phyloP scores from a whole-genome alignment of 2,329 filamentous ascomycete genomes.

The Macrophomina phaseolina region DNA sequence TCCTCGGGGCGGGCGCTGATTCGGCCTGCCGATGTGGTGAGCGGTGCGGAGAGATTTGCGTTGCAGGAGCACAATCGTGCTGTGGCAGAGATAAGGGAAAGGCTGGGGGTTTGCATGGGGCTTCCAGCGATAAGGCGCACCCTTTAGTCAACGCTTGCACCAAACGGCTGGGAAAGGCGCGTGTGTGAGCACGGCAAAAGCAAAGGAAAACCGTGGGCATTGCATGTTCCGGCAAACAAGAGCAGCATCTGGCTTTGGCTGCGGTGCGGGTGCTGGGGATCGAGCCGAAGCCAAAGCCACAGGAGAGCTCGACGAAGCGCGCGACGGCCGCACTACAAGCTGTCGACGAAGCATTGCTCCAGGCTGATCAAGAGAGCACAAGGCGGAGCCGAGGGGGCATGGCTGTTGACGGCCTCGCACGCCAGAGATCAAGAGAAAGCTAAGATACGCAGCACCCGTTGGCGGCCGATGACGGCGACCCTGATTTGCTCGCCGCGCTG shows the following conservation, averaged over 20 bases:
- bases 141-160: slow-evolving; percentile 8
- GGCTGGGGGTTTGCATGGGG: not conserved
- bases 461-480: slow-evolving; percentile 1
- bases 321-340: not conserved
- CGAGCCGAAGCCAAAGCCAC: not conserved
- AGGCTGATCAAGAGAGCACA: not conserved
- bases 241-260: not conserved
- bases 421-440: not conserved
- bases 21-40: not conserved
- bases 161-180: not conserved
- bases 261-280: too few species aligned
- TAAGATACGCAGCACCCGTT: not conserved
- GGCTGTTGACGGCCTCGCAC: not conserved
- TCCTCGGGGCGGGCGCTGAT: slow-evolving; percentile 18
- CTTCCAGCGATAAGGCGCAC: slow-evolving; percentile 3
- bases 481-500: not conserved
- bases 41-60: not conserved
- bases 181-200: not conserved
- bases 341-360: not conserved
- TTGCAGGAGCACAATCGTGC: not conserved
- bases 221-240: not conserved
- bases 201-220: not conserved
- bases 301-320: not conserved
- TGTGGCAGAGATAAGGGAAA: slow-evolving; percentile 14
- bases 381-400: not conserved